These are phyloP conservation scores for Leccinum disarticulatum DNA, from an alignment of 768 basidiomycete species.

Conservation along the genomic window DNA sequence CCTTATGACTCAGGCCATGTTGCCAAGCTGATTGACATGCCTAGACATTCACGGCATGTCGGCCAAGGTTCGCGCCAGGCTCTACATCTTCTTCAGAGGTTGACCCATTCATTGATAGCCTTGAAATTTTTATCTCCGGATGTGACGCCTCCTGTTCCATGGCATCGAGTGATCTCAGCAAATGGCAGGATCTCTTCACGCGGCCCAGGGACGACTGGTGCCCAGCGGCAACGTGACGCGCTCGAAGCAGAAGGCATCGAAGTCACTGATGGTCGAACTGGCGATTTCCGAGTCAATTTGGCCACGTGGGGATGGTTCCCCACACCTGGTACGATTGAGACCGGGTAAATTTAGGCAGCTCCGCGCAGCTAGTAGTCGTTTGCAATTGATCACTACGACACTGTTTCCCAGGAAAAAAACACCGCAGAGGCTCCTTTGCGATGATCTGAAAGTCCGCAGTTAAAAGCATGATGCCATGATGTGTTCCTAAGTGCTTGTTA, in stretches of 20 bases:
- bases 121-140: constrained; percentile 69
- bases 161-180: constrained; percentile 75
- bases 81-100: not conserved
- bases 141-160: constrained; percentile 67
- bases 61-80: constrained; percentile 62
- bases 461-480: not conserved
- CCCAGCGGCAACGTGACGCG: constrained; percentile 69
- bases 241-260: constrained; percentile 83
- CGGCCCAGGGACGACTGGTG: constrained; percentile 80
- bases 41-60: constrained; percentile 74
- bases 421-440: not conserved
- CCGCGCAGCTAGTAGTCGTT: not conserved
- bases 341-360: constrained; percentile 6
- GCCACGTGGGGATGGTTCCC: constrained; percentile 70
- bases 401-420: not conserved
- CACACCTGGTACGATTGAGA: constrained; percentile 24
- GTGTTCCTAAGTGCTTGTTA: not conserved
- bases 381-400: not conserved
- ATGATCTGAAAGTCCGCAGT: not conserved
- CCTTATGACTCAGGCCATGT: constrained; percentile 57
- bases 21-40: constrained; percentile 79
- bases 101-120: constrained; percentile 43
- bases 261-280: constrained; percentile 56
- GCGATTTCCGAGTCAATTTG: constrained; percentile 60
- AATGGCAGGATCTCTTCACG: constrained; percentile 78